Evolutionary conservation across 257 asterid species (phyloP), one percentile per base, ranked within the genome.

Genomic region (Thymus quinquecostatus): DNA sequence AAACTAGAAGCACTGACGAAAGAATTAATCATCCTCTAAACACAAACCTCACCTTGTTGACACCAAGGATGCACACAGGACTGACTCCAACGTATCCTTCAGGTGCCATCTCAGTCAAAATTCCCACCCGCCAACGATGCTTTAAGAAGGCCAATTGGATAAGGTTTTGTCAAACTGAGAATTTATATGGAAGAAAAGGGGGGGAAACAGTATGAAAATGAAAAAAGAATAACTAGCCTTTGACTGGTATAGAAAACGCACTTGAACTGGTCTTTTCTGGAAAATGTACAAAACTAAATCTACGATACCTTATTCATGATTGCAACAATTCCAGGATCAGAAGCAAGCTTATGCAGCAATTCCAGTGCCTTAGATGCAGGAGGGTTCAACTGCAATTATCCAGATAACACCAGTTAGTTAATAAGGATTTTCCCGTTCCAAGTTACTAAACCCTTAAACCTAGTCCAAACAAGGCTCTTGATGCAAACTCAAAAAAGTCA

Each of bases 101-200:
- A 29, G 99, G 99, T 60, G 97, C 97, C 99, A 94, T 82, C 88
- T 94, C 99, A 27, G 96, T 87, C 90, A 94, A 77, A 72, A 89
- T 82, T 63, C 96, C 97, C 64, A 94, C 97, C 66, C 89, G 81
- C 99, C 99, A 94, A 68, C 82, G 93, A 83, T 94, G 97, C 99
- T 94, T 68, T 69, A 80, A 62, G 61, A 80, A 77, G 56, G 60
- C 70, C 79, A 82, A 80, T 64, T 47, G 74, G 56, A 75, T 75
- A 62, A 77, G 27, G 77, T 53, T 49, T 74, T 40, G 54, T 69
- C 68, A 82, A 67, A 74, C 76, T 44, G 69, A 58, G 10, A 59
- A 56, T 30, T 45, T 64, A 2, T 12, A 11, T 45, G 44, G 3
- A 44, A 64, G 30, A 64, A 29, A 6, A 36, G 13, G 56, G 54